Conservation (phyloP, 2,329 filamentous ascomycete genomes). For the Stagonosporopsis chrysanthemi region DNA sequence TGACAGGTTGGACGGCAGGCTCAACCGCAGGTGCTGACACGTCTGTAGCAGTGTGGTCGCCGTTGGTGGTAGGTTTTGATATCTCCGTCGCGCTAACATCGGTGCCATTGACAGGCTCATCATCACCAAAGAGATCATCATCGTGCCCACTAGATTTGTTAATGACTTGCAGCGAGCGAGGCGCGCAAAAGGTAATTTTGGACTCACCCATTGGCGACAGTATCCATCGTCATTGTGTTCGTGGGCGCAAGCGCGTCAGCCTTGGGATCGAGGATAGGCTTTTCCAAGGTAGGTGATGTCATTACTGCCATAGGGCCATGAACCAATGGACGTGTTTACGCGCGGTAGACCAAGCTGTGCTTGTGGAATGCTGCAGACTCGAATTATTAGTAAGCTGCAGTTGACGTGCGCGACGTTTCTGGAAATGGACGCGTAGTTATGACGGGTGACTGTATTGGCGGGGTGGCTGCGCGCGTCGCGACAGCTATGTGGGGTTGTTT, state of each 20-base stretch:
- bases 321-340: conserved; percentile 35
- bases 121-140: conserved; percentile 43
- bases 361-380: conserved; percentile 22
- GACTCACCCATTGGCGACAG: conserved; percentile 67
- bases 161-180: conserved; percentile 24
- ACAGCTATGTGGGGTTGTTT: conserved; percentile 21
- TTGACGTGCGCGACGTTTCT: conserved; percentile 26
- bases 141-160: conserved; percentile 41
- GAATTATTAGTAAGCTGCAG: conserved; percentile 26
- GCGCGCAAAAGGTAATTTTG: conserved; percentile 13
- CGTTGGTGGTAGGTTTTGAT: conserved; percentile 41
- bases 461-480: conserved; percentile 21
- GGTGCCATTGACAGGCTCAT: conserved; percentile 36
- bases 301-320: conserved; percentile 53
- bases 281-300: conserved; percentile 48
- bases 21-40: conserved; percentile 36
- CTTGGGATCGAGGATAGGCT: conserved; percentile 59
- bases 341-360: conserved; percentile 21
- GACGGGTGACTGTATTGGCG: conserved; percentile 10
- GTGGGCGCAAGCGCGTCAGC: conserved; percentile 55
- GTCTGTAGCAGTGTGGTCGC: conserved; percentile 36
- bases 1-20: conserved; percentile 48
- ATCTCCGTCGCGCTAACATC: conserved; percentile 26
- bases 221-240: conserved; percentile 62
- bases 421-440: conserved; percentile 24